Evolutionary conservation across 1,284 basidiomycete genomes (phyloP).

Genomic region (Trametes pubescens): DNA sequence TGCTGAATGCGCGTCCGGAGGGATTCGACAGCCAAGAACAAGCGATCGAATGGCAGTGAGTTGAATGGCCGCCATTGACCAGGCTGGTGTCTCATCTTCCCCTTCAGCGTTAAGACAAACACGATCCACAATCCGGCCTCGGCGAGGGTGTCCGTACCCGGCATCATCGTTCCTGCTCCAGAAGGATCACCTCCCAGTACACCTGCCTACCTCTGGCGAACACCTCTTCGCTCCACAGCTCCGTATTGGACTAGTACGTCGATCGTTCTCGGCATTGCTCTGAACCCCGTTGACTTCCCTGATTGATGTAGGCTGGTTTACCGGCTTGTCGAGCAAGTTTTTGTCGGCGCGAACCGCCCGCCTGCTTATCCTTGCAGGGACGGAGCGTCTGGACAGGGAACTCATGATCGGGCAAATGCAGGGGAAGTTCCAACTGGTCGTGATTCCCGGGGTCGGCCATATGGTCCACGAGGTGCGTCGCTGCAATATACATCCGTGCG

Average conservation of each 20-base stretch:
- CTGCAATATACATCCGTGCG: neutral
- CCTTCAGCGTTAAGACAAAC: slow-evolving; percentile 70
- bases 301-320: slow-evolving; percentile 84
- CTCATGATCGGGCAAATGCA: slow-evolving; percentile 99
- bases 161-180: slow-evolving; percentile 65
- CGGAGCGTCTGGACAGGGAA: slow-evolving; percentile 91
- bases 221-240: slow-evolving; percentile 84
- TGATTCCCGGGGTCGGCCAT: slow-evolving; percentile 89
- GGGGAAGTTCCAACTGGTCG: slow-evolving; percentile 95
- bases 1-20: slow-evolving; percentile 87
- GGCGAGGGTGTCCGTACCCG: slow-evolving; percentile 87
- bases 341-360: slow-evolving; percentile 81
- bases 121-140: slow-evolving; percentile 83
- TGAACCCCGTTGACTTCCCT: neutral
- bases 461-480: slow-evolving; percentile 90
- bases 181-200: slow-evolving; percentile 47
- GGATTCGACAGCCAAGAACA: slow-evolving; percentile 86
- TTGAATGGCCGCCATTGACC: slow-evolving; percentile 31
- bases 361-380: slow-evolving; percentile 89
- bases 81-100: slow-evolving; percentile 10
- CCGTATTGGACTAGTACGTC: slow-evolving; percentile 88
- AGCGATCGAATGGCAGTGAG: slow-evolving; percentile 96
- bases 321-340: slow-evolving; percentile 82
- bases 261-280: neutral
- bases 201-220: slow-evolving; percentile 76